phyloP scores from a whole-genome alignment of 129 eudicot genomes.

The Pittosporum tobira region DNA sequence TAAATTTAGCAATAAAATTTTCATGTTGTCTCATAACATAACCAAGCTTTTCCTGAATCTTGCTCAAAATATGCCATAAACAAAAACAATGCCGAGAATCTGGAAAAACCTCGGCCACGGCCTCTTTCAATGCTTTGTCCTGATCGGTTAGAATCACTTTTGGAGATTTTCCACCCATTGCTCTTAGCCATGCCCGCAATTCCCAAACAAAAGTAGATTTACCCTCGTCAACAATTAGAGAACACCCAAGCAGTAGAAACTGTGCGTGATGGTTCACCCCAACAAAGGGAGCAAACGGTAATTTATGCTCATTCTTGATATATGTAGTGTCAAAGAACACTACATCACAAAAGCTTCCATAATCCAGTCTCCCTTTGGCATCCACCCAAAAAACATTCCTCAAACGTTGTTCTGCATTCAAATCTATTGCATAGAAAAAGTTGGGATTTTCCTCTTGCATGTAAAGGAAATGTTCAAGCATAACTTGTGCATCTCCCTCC shows the following conservation, averaged over 20 bases:
- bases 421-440: constrained; percentile 32
- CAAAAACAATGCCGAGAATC: constrained; percentile 26
- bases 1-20: constrained; percentile 19
- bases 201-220: constrained; percentile 25
- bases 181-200: constrained; percentile 26
- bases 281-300: constrained; percentile 27
- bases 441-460: constrained; percentile 31
- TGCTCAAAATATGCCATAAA: constrained; percentile 28
- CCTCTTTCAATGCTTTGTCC: constrained; percentile 18
- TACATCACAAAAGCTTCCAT: constrained; percentile 24
- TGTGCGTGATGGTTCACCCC: constrained; percentile 34
- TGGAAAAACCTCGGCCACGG: constrained; percentile 26
- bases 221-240: constrained; percentile 23
- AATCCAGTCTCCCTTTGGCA: constrained; percentile 29
- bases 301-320: constrained; percentile 18
- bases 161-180: constrained; percentile 30
- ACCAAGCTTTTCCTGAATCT: constrained; percentile 21
- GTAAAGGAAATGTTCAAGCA: constrained; percentile 23
- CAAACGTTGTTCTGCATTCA: constrained; percentile 19
- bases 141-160: constrained; percentile 28
- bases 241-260: constrained; percentile 23
- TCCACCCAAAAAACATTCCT: constrained; percentile 29
- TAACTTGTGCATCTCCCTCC: constrained; percentile 23
- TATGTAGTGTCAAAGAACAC: constrained; percentile 24
- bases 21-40: constrained; percentile 20